Base-by-base conservation (phyloP, 768 basidiomycete genomes). In the Clavaria fumosa region DNA sequence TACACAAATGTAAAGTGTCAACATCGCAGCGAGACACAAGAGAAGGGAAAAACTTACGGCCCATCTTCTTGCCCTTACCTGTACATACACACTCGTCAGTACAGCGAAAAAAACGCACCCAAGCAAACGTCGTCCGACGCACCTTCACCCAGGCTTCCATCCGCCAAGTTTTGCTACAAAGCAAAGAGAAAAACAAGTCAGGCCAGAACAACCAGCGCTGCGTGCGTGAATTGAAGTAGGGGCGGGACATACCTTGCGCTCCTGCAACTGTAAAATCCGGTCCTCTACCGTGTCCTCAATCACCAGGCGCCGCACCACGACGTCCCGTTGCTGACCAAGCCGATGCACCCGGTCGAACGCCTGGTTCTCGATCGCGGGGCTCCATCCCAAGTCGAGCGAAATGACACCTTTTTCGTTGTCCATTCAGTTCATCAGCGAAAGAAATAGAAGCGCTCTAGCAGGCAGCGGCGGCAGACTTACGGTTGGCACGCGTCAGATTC, bases 201-300 rank as follows among this genome's bases (percentile, higher is more conserved):
- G 14, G 36, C 31, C 15, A 38, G 26, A 34, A 38, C 7, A 32
- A 24, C 6, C n/a, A n/a, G n/a, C n/a, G n/a, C n/a, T n/a, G n/a
- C n/a, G n/a, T n/a, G n/a, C n/a, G n/a, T n/a, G n/a, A n/a, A n/a
- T n/a, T n/a, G n/a, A n/a, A n/a, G n/a, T n/a, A n/a, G n/a, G n/a
- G n/a, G 17, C n/a, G 23, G 20, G 23, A 41, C 51, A 14, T 40
- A 66, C 66, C 62, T 78, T 78, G 39, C 70, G 60, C 28, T 69
- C 64, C 45, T 80, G 78, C 42, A 83, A 55, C 0, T 59, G 60
- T 19, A 79, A 59, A 22, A 85, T 72, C n/a, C 80, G 63, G 47
- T 81, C 72, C 48, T 83, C 81, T 22, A 78, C 71, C 0, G 72
- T 75, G 42, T 72, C 59, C 2, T 54, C 50, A 26, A 77, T 72